Evolutionary conservation across 1,284 basidiomycete species (phyloP).

Genomic region (Schizophyllum commune): DNA sequence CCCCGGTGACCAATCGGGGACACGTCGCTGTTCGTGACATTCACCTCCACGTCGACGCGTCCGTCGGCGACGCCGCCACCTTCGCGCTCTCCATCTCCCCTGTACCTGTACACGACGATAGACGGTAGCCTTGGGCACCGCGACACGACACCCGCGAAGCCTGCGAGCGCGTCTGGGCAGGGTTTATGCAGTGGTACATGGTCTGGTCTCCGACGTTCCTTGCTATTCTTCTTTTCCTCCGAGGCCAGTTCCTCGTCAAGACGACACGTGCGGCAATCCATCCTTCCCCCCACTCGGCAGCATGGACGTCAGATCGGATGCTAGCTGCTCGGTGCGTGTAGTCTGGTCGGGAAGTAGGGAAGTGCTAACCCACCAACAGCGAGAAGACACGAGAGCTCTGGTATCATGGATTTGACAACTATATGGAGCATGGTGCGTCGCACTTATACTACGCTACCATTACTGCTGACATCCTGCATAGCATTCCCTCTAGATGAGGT

Average conservation of each 20-base stretch:
- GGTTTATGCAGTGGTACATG: conserved; percentile 54
- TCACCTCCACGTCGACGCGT: not conserved
- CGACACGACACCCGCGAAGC: not conserved
- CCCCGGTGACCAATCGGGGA: not conserved
- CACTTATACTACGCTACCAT: not conserved
- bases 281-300: conserved; percentile 20
- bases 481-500: conserved; percentile 83
- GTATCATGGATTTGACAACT: conserved; percentile 78
- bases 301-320: conserved; percentile 57
- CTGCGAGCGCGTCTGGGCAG: not conserved
- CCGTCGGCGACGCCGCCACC: not conserved
- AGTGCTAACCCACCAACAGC: conserved; percentile 27
- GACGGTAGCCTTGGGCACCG: not conserved
- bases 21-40: not conserved
- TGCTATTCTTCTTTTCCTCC: conserved; percentile 38
- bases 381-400: conserved; percentile 67
- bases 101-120: not conserved
- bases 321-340: conserved; percentile 48
- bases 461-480: conserved; percentile 18
- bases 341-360: not conserved
- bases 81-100: not conserved
- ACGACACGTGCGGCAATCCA: conserved; percentile 26
- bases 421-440: conserved; percentile 66
- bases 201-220: conserved; percentile 54
- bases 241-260: conserved; percentile 32